phyloP scores from a whole-genome alignment of 1,284 basidiomycete genomes.

The Melampsora larici-populina region DNA sequence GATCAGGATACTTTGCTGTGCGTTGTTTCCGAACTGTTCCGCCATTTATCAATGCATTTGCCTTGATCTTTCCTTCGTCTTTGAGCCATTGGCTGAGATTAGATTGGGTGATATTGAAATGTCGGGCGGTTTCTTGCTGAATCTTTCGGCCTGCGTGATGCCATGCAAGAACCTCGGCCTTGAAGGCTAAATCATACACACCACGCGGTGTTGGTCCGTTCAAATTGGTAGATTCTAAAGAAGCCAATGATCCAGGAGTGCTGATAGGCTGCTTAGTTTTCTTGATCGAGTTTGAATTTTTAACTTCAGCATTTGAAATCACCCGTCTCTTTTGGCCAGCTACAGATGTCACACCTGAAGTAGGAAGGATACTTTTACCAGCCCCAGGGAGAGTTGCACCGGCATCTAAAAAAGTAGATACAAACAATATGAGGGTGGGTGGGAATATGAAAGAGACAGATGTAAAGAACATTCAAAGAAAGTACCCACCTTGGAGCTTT shows the following conservation, averaged over 20 bases:
- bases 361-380: background rate
- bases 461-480: background rate
- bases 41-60: background rate
- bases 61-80: background rate
- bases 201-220: background rate
- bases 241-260: background rate
- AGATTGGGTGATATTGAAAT: background rate
- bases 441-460: too few species aligned
- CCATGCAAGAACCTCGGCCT: background rate
- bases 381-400: background rate
- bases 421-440: too few species aligned
- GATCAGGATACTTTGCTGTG: background rate
- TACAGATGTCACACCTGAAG: background rate
- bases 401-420: background rate
- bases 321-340: background rate
- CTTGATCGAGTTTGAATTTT: background rate
- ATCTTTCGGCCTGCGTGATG: background rate
- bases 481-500: background rate
- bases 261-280: background rate
- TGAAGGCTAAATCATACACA: background rate
- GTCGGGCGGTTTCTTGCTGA: background rate
- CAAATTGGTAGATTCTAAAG: too few species aligned
- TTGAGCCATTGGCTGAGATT: background rate
- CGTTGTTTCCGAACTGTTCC: background rate
- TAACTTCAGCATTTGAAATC: background rate